phyloP scores from a whole-genome alignment of 176 grass and related monocot species.

The Cenchrus americanus region DNA sequence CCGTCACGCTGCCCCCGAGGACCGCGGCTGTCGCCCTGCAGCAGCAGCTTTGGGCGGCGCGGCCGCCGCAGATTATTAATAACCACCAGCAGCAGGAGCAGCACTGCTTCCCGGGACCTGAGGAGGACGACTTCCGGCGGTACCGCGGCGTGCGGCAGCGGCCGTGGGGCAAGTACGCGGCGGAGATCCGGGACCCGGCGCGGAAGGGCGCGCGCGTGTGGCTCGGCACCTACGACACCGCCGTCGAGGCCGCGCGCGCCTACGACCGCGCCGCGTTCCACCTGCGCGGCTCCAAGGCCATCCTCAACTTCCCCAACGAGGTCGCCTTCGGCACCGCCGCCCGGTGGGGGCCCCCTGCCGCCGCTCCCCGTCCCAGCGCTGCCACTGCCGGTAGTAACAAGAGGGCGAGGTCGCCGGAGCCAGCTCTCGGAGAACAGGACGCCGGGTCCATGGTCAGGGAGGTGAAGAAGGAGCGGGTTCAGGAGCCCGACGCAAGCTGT shows the following conservation, averaged over 20 bases:
- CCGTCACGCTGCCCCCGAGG: constrained; percentile 35
- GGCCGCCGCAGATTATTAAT: neutral
- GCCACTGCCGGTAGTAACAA: constrained; percentile 25
- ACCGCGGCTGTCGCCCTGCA: neutral
- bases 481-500: constrained; percentile 4
- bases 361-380: neutral
- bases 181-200: constrained; percentile 85
- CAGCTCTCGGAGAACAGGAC: neutral
- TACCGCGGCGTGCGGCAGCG: constrained; percentile 78
- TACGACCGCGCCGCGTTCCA: constrained; percentile 75
- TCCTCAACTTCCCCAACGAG: constrained; percentile 81
- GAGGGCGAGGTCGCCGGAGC: constrained; percentile 8
- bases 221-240: constrained; percentile 91
- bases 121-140: constrained; percentile 46
- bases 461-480: constrained; percentile 43
- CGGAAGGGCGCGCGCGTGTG: constrained; percentile 71
- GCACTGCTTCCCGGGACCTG: neutral
- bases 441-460: neutral
- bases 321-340: constrained; percentile 21
- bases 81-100: neutral
- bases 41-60: neutral
- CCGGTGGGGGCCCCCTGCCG: neutral
- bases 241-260: constrained; percentile 73
- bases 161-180: constrained; percentile 89
- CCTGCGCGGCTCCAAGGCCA: constrained; percentile 63